Percentiles rank a stretch among this genome's conserved stretches.
Conservation (phyloP, 179 eudicot species). For the Drosera spatulata region DNA sequence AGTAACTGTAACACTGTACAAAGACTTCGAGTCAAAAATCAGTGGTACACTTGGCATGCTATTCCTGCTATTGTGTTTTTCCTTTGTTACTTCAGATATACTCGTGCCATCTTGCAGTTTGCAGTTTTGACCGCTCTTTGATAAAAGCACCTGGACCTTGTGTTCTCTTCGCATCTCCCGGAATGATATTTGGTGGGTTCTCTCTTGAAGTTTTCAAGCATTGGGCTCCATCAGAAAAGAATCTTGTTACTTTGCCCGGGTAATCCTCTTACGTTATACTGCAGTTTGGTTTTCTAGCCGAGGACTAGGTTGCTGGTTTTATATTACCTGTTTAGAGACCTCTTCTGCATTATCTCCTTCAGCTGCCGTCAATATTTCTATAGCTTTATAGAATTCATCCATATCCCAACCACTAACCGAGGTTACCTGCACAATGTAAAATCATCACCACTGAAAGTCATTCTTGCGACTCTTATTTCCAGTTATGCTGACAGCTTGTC, state of each 20-base stretch:
- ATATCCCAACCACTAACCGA: too few relatives aligned
- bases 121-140: slow-evolving; percentile 72
- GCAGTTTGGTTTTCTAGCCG: too few relatives aligned
- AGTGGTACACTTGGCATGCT: too few relatives aligned
- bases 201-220: slow-evolving; percentile 91
- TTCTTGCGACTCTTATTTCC: neutral
- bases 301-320: too few relatives aligned
- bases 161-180: slow-evolving; percentile 97
- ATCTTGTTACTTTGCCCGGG: slow-evolving; percentile 91
- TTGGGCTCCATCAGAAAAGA: slow-evolving; percentile 83
- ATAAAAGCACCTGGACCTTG: slow-evolving; percentile 86
- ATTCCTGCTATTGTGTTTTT: neutral
- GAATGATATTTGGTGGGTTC: slow-evolving; percentile 86
- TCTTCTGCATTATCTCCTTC: too few relatives aligned
- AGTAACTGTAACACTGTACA: too few relatives aligned
- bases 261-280: slow-evolving; percentile 11
- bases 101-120: slow-evolving; percentile 29
- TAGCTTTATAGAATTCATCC: too few relatives aligned
- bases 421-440: too few relatives aligned
- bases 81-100: neutral
- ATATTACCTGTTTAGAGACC: too few relatives aligned
- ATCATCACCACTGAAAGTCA: too few relatives aligned
- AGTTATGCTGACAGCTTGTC: neutral
- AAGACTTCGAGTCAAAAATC: too few relatives aligned
- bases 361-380: too few relatives aligned